Evolutionary conservation across 257 asterid species (phyloP).

Genomic region (Solanum corneliomulleri): DNA sequence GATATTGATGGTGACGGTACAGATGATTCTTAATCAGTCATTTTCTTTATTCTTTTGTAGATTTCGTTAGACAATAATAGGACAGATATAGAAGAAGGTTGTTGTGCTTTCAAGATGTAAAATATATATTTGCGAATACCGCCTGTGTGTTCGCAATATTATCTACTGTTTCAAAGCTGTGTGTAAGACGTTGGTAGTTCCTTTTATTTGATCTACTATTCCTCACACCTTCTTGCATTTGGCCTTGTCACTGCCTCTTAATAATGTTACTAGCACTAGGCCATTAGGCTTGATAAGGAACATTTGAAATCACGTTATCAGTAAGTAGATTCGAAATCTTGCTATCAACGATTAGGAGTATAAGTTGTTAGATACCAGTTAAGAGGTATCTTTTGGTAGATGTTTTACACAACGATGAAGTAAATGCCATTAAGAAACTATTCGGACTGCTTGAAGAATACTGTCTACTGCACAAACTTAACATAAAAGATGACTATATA

Average conservation of each 20-base stretch:
- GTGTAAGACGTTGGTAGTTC: not conserved
- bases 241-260: not conserved
- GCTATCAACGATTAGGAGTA: not conserved
- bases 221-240: not conserved
- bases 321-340: not conserved
- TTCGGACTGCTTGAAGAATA: not conserved
- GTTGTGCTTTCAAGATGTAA: not conserved
- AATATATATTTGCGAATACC: not conserved
- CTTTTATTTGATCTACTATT: not conserved
- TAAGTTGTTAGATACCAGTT: not conserved
- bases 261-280: not conserved
- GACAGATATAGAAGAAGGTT: not conserved
- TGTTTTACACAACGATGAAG: not conserved
- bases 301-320: too few relatives aligned
- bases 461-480: not conserved
- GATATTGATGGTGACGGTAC: conserved; percentile 37
- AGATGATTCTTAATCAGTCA: conserved; percentile 17
- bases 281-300: not conserved
- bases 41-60: not conserved
- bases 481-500: not conserved
- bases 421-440: not conserved
- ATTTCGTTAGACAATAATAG: not conserved
- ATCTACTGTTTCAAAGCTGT: not conserved
- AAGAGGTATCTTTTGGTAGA: not conserved
- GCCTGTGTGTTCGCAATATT: not conserved